phyloP scores from a whole-genome alignment of 108 stramenopile species.

The Pseudonitzschia pungens region DNA sequence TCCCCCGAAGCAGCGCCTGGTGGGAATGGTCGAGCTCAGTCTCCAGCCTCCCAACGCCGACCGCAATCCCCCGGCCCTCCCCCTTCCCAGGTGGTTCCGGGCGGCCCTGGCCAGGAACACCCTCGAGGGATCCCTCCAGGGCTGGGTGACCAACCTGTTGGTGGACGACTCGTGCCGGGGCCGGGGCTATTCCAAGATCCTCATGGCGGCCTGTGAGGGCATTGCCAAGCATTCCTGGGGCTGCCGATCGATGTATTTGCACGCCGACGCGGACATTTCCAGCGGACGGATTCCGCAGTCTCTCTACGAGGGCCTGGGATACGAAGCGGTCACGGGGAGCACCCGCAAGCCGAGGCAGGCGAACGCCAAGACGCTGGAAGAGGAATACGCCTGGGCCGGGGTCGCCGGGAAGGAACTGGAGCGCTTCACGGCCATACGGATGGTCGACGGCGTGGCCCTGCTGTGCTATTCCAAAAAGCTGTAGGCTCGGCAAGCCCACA shows the following conservation, averaged over 20 bases:
- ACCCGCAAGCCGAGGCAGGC: not conserved
- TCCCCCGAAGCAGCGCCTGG: conserved; percentile 34
- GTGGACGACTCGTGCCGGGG: conserved; percentile 52
- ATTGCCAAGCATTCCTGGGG: conserved; percentile 57
- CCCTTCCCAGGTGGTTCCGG: conserved; percentile 50
- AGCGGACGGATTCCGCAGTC: conserved; percentile 43
- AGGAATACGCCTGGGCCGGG: conserved; percentile 18
- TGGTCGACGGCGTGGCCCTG: conserved; percentile 58
- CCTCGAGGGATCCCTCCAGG: conserved; percentile 17
- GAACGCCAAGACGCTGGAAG: not conserved
- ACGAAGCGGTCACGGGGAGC: conserved; percentile 39
- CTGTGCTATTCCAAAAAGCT: conserved; percentile 33
- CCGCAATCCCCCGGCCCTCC: conserved; percentile 60
- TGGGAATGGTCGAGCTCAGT: conserved; percentile 68
- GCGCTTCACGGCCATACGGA: conserved; percentile 28
- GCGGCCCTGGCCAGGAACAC: conserved; percentile 11
- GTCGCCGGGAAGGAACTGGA: conserved; percentile 44
- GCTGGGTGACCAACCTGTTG: conserved; percentile 68
- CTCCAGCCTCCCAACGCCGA: conserved; percentile 62
- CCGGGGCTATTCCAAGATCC: conserved; percentile 53
- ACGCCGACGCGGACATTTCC: conserved; percentile 62
- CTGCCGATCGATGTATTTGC: conserved; percentile 52
- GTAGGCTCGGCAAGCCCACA: too few relatives aligned
- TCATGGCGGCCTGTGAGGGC: conserved; percentile 68
- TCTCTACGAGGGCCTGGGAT: conserved; percentile 58